Evolutionary conservation across 2,329 filamentous ascomycete genomes (phyloP).

Genomic region (Leptographium procerum): DNA sequence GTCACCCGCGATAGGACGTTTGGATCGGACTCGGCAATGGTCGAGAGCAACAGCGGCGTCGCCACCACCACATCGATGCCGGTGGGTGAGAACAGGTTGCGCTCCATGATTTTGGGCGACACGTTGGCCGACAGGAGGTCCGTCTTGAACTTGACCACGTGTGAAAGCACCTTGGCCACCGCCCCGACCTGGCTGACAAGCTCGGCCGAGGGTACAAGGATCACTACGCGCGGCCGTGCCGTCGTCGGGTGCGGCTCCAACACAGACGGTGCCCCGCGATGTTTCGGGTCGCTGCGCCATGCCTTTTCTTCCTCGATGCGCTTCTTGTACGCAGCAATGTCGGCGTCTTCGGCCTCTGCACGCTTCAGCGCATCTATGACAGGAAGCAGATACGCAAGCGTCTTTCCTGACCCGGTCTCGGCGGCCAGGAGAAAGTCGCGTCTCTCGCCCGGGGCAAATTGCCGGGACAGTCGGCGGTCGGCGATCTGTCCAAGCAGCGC

Average conservation of each 20-base stretch:
- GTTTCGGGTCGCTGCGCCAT: constrained; percentile 39
- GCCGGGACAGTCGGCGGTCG: constrained; percentile 9
- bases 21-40: constrained; percentile 80
- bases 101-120: constrained; percentile 68
- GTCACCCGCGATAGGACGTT: constrained; percentile 86
- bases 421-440: constrained; percentile 72
- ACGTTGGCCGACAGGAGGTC: constrained; percentile 71
- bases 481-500: constrained; percentile 53
- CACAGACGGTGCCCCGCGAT: constrained; percentile 34
- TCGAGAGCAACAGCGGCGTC: constrained; percentile 80
- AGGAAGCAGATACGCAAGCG: constrained; percentile 81
- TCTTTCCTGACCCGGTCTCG: constrained; percentile 96
- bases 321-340: constrained; percentile 45
- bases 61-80: constrained; percentile 80
- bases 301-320: constrained; percentile 43
- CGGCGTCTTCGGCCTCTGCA: constrained; percentile 50
- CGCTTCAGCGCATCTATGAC: constrained; percentile 75
- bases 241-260: constrained; percentile 61
- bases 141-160: constrained; percentile 77
- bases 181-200: constrained; percentile 77
- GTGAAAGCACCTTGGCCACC: constrained; percentile 72
- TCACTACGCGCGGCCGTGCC: constrained; percentile 70
- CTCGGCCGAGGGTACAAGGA: constrained; percentile 87
- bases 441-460: background rate
- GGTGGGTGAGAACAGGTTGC: constrained; percentile 65